A percentile compares a stretch with the other conserved stretches of the same genome.
phyloP scores from a whole-genome alignment of 2,329 filamentous ascomycete species.

The Aspergillus cejpii region DNA sequence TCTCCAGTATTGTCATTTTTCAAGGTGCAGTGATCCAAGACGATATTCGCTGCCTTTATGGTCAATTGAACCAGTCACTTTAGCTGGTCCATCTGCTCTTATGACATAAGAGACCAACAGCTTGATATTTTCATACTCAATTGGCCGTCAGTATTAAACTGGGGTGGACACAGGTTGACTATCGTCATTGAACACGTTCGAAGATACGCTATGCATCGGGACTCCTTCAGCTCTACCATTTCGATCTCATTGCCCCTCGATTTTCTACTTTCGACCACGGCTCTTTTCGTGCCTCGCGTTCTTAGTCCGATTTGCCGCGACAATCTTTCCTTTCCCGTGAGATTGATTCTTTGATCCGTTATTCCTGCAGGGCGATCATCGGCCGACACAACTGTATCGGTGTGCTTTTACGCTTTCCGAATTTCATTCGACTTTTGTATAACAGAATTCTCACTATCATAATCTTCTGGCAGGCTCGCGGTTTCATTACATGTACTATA shows the following conservation, averaged over 20 bases:
- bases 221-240: constrained; percentile 18
- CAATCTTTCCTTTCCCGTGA: not conserved
- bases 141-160: constrained; percentile 19
- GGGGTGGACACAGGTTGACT: constrained; percentile 19
- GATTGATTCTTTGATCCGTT: not conserved
- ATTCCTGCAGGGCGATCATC: not conserved
- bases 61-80: not conserved
- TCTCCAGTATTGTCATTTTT: constrained; percentile 4
- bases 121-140: not conserved
- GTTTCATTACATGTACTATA: not conserved
- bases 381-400: not conserved
- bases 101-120: not conserved
- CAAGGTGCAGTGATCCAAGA: not conserved
- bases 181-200: constrained; percentile 15
- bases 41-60: not conserved
- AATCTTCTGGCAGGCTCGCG: not conserved
- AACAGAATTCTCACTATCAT: not conserved
- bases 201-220: constrained; percentile 34
- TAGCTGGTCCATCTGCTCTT: no score
- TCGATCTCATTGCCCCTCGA: constrained; percentile 18
- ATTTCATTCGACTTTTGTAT: not conserved
- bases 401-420: not conserved
- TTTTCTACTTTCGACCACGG: constrained; percentile 11
- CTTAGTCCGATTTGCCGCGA: constrained; percentile 8
- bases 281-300: constrained; percentile 22